Base-by-base conservation (phyloP, 2,329 filamentous ascomycete species). In the Penicillium sp. region DNA sequence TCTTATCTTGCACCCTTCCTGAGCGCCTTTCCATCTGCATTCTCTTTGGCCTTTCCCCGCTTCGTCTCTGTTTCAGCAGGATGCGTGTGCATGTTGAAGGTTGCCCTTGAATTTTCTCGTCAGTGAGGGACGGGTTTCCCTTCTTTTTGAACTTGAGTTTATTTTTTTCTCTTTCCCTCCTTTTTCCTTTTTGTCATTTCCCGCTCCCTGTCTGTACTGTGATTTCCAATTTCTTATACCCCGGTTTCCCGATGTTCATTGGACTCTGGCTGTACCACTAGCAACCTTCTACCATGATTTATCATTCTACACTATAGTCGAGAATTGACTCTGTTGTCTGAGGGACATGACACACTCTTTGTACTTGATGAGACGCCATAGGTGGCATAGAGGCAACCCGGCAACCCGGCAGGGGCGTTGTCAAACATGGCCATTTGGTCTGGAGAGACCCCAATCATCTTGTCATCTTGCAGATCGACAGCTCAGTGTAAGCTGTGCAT, bases 251-350 rank as follows among this genome's bases (percentile, higher is more conserved):
- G 48, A 54, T 52, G 45, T 51, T 54, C 28, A 52, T 52, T 49
- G 51, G 51, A 54, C 51, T 47, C 51, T 54, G 51, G 51, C 39
- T 54, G 51, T 54, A 54, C 51, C 42, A 54, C 37, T 52, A 52
- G 45, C 44, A 51, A 28, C 40, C 36, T 37, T 41, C 29, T 36
- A 32, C 28, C 40, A 37, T 32, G 49, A 43, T 40, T 45, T 26
- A 35, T 39, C 34, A 38, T 47, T 26, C 29, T 45, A 44, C 33
- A 5, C 33, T 35, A 39, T 47, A 45, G 39, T 42, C 39, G 35
- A 37, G 30, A 50, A 48, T 41, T 28, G 23, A 39, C 42, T 15
- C 52, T 40, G 30, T 41, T 35, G 22, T 32, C 39, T 29, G 40
- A 29, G 36, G 28, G 32, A 28, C n/a, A n/a, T n/a, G n/a, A n/a